A percentile compares a stretch with the other conserved stretches of the same genome.
Conservation (phyloP, 2,329 filamentous ascomycete species). For the Parascedosporium putredinis region DNA sequence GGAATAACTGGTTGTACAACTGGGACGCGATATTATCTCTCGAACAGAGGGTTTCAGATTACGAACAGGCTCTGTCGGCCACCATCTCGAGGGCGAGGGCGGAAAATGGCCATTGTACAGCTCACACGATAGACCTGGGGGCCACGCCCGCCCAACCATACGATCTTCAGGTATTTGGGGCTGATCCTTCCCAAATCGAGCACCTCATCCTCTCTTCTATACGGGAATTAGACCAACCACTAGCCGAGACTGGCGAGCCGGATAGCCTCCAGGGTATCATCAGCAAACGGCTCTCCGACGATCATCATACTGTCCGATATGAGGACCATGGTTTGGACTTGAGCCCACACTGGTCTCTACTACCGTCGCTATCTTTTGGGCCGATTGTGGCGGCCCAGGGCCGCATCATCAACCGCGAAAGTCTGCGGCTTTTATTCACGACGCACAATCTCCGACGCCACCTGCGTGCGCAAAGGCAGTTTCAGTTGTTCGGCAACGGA, state of each 20-base stretch:
- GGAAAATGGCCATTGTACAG: background rate
- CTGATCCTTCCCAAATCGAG: conserved; percentile 35
- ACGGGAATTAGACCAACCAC: conserved; percentile 26
- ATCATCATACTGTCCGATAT: conserved; percentile 9
- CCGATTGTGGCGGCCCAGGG: conserved; percentile 67
- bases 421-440: conserved; percentile 64
- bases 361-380: conserved; percentile 63
- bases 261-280: conserved; percentile 31
- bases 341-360: conserved; percentile 46
- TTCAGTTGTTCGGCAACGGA: conserved; percentile 77
- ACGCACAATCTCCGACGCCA: conserved; percentile 63
- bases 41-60: conserved; percentile 44
- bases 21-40: conserved; percentile 59
- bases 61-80: conserved; percentile 19
- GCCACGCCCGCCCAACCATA: conserved; percentile 9
- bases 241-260: conserved; percentile 14
- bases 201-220: conserved; percentile 41
- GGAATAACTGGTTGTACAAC: conserved; percentile 57
- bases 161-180: conserved; percentile 37
- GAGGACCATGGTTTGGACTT: conserved; percentile 19
- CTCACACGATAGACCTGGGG: too few species aligned
- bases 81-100: conserved; percentile 10
- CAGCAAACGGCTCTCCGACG: conserved; percentile 25
- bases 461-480: conserved; percentile 63
- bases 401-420: conserved; percentile 64